Evolutionary conservation across 352 stramenopile genomes (phyloP), one percentile per base, ranked within the genome.

Genomic region (Halophytophthora polymorphica): DNA sequence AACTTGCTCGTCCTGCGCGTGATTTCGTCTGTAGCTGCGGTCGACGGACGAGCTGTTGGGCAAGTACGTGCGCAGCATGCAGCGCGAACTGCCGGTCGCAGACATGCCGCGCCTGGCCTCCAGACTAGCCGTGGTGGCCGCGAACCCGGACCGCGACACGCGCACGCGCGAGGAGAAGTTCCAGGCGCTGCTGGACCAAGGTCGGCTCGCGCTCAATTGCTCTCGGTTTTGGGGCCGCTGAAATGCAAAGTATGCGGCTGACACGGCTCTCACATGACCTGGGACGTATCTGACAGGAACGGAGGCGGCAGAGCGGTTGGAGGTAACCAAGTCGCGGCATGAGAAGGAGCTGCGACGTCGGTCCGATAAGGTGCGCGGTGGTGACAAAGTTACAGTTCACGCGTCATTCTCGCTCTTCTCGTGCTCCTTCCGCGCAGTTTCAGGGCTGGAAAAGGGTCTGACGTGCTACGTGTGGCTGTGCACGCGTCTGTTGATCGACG

Each of bases 261-360:
- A 2, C 3, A 37, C 2, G 49, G 3, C 14, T 41, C 6, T 36
- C 14, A 29, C 31, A 1, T 4, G 2, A 2, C 10, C 47, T 12
- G 2, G 43, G 7, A 18, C 39, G 10, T 31, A 11, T 28, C 22
- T 31, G 28, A 31, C 43, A 73, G 71, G 79, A 14, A 79, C 61
- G 7, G 80, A 88, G 33, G 65, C 69, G n/a, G 64, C 77, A 2
- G 80, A 90, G 66, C 73, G 75, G 10, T 28, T 88, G 28, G 80
- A 90, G 34, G 55, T 88, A 45, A 71, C 60, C 37, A 90, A 90
- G 53, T 23, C 60, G n/a, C 61, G 73, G 3, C 50, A 87, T 15
- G 75, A 90, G 47, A 88, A 85, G 37, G 77, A 90, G 47, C 55
- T 88, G 40, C 70, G 64, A 2, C 72, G 80, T 6, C 68, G 69